Conservation (phyloP, 179 eudicot genomes). For the Beta corolliflora region DNA sequence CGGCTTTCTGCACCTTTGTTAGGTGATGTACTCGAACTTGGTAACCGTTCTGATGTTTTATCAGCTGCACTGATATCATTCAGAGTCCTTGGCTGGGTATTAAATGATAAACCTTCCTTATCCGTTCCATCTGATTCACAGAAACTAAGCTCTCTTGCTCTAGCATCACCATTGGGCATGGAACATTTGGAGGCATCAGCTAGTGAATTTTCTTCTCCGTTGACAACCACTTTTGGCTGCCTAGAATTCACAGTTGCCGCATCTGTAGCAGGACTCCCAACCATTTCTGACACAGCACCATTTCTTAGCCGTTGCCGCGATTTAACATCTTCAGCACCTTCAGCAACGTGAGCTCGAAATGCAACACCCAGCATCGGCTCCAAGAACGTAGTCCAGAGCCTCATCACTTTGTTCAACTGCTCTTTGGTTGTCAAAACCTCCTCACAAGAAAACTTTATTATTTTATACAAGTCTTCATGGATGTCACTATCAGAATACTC, state of each 20-base stretch:
- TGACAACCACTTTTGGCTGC: slow-evolving; percentile 40
- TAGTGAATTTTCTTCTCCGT: slow-evolving; percentile 42
- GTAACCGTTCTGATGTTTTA: slow-evolving; percentile 38
- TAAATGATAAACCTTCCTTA: slow-evolving; percentile 29
- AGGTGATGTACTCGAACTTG: slow-evolving; percentile 35
- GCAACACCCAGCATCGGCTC: slow-evolving; percentile 78
- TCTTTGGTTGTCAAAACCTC: slow-evolving; percentile 86
- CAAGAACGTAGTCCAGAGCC: slow-evolving; percentile 80
- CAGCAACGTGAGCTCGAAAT: slow-evolving; percentile 42
- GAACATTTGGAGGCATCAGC: slow-evolving; percentile 39
- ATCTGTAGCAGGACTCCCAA: slow-evolving; percentile 44
- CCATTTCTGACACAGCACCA: slow-evolving; percentile 42
- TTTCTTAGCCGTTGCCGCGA: slow-evolving; percentile 38
- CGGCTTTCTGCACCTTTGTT: slow-evolving; percentile 39
- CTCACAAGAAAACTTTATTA: slow-evolving; percentile 83
- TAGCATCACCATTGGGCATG: slow-evolving; percentile 43
- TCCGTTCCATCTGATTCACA: slow-evolving; percentile 20
- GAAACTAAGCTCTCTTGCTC: slow-evolving; percentile 42
- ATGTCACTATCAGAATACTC: slow-evolving; percentile 64
- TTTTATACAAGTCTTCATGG: slow-evolving; percentile 74
- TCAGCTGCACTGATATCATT: slow-evolving; percentile 36
- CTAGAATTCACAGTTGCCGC: slow-evolving; percentile 37
- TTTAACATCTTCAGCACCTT: slow-evolving; percentile 45
- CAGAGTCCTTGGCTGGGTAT: slow-evolving; percentile 31
- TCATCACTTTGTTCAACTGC: slow-evolving; percentile 77